Conservation (phyloP, 2,329 filamentous ascomycete genomes). For the Penicillium sp. region DNA sequence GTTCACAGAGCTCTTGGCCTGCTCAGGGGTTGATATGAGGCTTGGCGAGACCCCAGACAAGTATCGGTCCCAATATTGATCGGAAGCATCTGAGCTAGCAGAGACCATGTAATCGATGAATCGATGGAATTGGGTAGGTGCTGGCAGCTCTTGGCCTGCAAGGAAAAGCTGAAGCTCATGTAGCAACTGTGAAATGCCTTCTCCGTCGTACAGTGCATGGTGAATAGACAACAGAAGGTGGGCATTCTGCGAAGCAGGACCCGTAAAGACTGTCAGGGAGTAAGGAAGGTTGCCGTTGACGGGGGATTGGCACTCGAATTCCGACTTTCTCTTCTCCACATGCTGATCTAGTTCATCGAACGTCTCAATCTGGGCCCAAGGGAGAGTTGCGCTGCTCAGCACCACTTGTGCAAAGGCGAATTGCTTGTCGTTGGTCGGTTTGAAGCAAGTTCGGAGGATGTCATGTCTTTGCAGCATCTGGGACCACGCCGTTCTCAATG, state of each 20-base stretch:
- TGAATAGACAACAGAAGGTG: conserved; percentile 56
- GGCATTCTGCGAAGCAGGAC: conserved; percentile 5
- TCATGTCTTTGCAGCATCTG: conserved; percentile 62
- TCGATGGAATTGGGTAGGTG: conserved; percentile 53
- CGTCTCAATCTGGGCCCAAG: conserved; percentile 48
- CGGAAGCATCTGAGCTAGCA: conserved; percentile 47
- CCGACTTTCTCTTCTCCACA: conserved; percentile 44
- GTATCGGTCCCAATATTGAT: conserved; percentile 62
- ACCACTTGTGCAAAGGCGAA: conserved; percentile 71
- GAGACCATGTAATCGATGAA: conserved; percentile 61
- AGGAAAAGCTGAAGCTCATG: conserved; percentile 64
- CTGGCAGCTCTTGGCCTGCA: conserved; percentile 44
- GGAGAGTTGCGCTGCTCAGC: conserved; percentile 46
- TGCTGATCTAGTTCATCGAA: conserved; percentile 35
- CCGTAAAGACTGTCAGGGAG: conserved; percentile 23
- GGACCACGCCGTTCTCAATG: conserved; percentile 59
- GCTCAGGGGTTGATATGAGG: conserved; percentile 25
- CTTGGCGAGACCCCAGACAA: conserved; percentile 52
- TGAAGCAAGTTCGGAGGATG: conserved; percentile 74
- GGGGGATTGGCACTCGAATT: conserved; percentile 17
- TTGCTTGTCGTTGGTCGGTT: conserved; percentile 56
- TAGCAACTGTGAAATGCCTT: conserved; percentile 66
- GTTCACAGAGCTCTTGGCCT: not conserved
- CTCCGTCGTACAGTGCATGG: conserved; percentile 82
- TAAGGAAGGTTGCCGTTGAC: conserved; percentile 29